Conservation (phyloP, 768 basidiomycete genomes). For the Scleroderma bovista region DNA sequence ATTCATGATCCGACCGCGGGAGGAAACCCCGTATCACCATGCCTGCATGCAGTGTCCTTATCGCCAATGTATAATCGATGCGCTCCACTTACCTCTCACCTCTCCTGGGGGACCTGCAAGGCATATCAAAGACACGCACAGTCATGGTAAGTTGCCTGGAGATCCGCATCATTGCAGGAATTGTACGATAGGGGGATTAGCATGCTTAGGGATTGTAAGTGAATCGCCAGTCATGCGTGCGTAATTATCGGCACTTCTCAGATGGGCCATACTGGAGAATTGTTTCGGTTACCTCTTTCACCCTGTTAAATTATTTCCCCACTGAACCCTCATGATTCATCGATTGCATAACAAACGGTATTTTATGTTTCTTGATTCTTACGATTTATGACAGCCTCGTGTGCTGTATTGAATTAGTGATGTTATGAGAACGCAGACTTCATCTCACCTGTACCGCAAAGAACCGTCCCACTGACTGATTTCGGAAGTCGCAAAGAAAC, state of each 20-base stretch:
- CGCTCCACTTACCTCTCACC: background rate
- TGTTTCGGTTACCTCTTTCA: background rate
- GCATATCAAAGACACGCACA: background rate
- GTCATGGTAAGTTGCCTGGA: no score
- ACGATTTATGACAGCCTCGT: background rate
- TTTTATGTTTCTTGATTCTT: background rate
- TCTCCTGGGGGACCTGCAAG: background rate
- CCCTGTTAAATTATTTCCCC: background rate
- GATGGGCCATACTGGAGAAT: no score
- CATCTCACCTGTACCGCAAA: no score
- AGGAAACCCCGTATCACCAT: background rate
- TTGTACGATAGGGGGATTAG: no score
- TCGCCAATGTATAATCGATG: background rate
- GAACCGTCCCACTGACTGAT: no score
- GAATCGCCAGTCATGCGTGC: no score
- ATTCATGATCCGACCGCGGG: no score
- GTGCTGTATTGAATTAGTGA: no score
- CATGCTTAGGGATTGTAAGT: no score
- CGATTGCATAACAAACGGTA: background rate
- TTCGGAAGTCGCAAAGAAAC: no score
- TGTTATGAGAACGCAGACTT: no score
- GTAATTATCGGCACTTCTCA: background rate
- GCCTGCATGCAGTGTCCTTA: background rate
- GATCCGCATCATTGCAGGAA: no score
- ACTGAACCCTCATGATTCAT: background rate